These are phyloP conservation scores for Malbranchea zuffiana DNA, from an alignment of 2,329 filamentous ascomycete species.

Conservation along the genomic window DNA sequence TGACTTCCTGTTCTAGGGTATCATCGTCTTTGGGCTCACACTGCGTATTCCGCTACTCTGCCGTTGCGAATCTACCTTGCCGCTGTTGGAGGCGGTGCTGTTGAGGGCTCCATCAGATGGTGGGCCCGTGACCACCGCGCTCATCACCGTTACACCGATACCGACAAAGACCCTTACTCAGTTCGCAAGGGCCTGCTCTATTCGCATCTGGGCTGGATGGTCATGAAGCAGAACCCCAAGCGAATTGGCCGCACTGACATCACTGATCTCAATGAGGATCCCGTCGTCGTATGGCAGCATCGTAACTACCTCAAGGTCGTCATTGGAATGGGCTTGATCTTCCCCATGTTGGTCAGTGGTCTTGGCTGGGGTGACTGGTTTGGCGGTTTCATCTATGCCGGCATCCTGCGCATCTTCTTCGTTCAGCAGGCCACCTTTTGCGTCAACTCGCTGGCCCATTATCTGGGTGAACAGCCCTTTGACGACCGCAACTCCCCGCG, in stretches of 20 bases:
- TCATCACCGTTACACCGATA: constrained; percentile 86
- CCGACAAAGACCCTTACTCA: constrained; percentile 83
- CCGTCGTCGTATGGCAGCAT: constrained; percentile 80
- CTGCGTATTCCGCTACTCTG: constrained; percentile 64
- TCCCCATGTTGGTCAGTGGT: constrained; percentile 65
- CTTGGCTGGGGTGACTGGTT: constrained; percentile 70
- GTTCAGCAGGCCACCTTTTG: constrained; percentile 90
- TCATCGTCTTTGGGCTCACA: constrained; percentile 78
- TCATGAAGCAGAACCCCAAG: constrained; percentile 89
- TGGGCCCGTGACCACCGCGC: constrained; percentile 80
- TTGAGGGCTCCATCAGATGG: constrained; percentile 79
- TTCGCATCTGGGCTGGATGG: constrained; percentile 81
- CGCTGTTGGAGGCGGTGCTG: constrained; percentile 68
- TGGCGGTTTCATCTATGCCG: constrained; percentile 74
- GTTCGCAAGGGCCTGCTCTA: constrained; percentile 80
- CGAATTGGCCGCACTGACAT: constrained; percentile 80
- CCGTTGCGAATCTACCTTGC: constrained; percentile 75
- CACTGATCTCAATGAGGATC: constrained; percentile 75
- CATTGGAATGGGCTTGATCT: constrained; percentile 62
- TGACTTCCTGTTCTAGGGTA: constrained; percentile 44
- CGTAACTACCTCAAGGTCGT: constrained; percentile 74
- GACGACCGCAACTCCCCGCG: constrained; percentile 86
- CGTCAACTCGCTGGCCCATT: constrained; percentile 83
- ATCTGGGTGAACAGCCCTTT: constrained; percentile 85
- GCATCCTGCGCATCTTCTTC: constrained; percentile 78